Base-by-base conservation (phyloP, 164 flowering plant genomes). In the Magnolia kwangsiensis region DNA sequence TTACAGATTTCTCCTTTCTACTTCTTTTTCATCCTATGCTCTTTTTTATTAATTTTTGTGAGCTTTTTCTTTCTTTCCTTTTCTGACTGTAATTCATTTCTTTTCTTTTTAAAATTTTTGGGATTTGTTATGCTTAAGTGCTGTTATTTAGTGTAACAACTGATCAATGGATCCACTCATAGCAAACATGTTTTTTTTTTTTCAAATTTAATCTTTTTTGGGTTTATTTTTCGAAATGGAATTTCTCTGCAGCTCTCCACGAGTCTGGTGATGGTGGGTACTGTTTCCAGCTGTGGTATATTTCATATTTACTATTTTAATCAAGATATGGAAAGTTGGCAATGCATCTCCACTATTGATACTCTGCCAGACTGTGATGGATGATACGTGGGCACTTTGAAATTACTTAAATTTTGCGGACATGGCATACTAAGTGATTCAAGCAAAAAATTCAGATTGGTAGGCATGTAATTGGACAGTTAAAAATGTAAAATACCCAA, bases 21-120 rank as follows among this genome's bases (percentile, higher is more conserved):
- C 51, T 51, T 61, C 74, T 63, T 75, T 29, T 55, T 75, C 21
- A 74, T 64, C 76, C 50, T 31, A 37, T 75, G 10, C 61, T 55
- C 61, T 16, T 55, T 55, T 55, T 55, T 55, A 29, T 64, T 65
- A 19, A 23, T n/a, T 55, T 55, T 16, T 2, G 18, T 10, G 27
- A 19, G 24, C 37, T 29, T 76, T 14, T 55, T 55, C 58, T 13
- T 51, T 8, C 8, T 55, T 55, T 16, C 18, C 13, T 55, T 55
- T 55, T 10, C 76, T 69, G 77, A 77, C 78, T 71, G 76, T 78
- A 78, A 75, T 78, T 81, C 78, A 63, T 74, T 63, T n/a, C 14
- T 7, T 74, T 63, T n/a, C 14, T n/a, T 23, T 20, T 55, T 55
- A 7, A 7, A 55, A 55, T 10, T 55, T 55, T 55, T 55, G 61